Evolutionary conservation across 345 rosid species (phyloP), one percentile per base, ranked within the genome.

Genomic region (Ceriops zippeliana): DNA sequence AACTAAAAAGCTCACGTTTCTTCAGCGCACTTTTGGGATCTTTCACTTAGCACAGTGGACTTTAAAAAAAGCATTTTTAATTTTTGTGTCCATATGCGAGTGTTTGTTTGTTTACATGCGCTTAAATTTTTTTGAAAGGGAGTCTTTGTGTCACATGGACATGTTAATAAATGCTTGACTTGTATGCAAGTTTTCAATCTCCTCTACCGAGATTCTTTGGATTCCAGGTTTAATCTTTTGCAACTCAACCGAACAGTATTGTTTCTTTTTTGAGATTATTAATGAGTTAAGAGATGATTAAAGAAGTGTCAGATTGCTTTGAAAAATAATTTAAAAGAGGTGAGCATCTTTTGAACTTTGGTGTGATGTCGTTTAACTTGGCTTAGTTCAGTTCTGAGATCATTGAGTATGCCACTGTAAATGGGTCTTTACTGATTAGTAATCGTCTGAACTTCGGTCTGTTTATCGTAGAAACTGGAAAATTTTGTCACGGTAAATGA

Each of bases 1-100:
- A 42, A 42, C 49, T 7, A 37, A 58, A 53, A 71, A 73, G 70
- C 72, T 76, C 91, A 88, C 78, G 92, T 86, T 90, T 70, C 46
- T 27, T 37, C 13, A 69, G 83, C 96, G 88, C 68, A 46, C 73
- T 86, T 82, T 76, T 63, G 75, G 96, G 93, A 91, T 86, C 97
- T 81, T 76, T 59, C 70, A 67, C 83, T 76, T 64, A 66, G 70
- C 70, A 76, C 54, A 51, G 67, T 71, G 76, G 78, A 57, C 65
- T 70, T 26, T 58, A n/a, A 42, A 42, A 42, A 42, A 42, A 4
- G 8, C 27, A 8, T 52, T 11, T 22, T 53, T 21, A 0, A 24
- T 0, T 9, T 54, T 2, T 6, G 27, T 8, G 1, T 2, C 28
- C 27, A 1, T 54, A 13, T 30, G 15, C n/a, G 57, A 17, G 19